Evolutionary conservation across 768 basidiomycete genomes (phyloP), one percentile per base, ranked within the genome.

Genomic region (Mycena olivaceomarginata): DNA sequence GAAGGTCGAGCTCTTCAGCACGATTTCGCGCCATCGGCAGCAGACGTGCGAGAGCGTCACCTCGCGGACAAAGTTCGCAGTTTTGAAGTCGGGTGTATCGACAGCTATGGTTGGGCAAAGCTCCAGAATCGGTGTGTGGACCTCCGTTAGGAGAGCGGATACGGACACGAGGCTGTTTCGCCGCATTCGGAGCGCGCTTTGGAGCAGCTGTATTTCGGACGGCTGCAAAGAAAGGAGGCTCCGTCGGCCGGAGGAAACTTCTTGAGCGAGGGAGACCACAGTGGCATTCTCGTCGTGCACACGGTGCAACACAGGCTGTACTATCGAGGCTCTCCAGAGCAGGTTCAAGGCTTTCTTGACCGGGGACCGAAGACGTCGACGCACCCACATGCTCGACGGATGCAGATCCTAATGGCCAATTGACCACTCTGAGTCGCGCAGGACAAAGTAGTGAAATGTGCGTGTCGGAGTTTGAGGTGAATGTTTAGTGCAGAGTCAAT

Each of bases 1-100:
- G 22, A 75, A 72, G 1, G 64, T 5, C 25, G 74, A 22, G 46
- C 46, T 68, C 10, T n/a, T 40, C 59, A 75, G 13, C 10, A 70
- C 66, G 43, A 72, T 56, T 20, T 67, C 65, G 40, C 77, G 77
- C 77, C 77, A 78, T 37, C 70, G 64, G 11, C 66, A 66, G 43
- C 77, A 78, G 12, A 78, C 77, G 39, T 78, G 77, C 2, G 68
- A 22, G 3, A 75, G 39, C 9, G 9, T 39, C 39, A 72, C 9
- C 9, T 39, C 70, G 5, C 6, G 8, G 7, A 69, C 64, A 18
- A 78, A 78, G 8, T 72, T 60, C 1, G 31, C 39, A 0, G 77
- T 67, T 22, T 13, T n/a, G 31, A 75, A 78, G 1, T 62, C 31
- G 20, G 77, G 2, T 9, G 16, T n/a, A 22, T 78, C 77, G 4